These are phyloP conservation scores for Taiozyma sp. DNA, from an alignment of 1,139 yeast species.

Conservation along the genomic window DNA sequence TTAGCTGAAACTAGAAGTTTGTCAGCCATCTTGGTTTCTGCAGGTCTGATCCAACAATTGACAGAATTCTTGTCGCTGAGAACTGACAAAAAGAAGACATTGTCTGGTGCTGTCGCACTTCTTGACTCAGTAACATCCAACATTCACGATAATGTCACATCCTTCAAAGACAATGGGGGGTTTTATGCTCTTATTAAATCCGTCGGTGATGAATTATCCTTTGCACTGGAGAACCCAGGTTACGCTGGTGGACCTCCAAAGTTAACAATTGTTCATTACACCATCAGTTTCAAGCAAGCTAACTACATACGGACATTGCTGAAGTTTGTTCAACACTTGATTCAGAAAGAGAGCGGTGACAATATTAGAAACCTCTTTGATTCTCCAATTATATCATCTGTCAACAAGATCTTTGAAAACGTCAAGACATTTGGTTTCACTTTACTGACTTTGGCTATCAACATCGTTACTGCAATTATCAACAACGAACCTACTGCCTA, in stretches of 20 bases:
- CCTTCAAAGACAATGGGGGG: conserved; percentile 65
- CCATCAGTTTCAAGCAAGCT: conserved; percentile 61
- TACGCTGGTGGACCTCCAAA: conserved; percentile 50
- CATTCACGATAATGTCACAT: conserved; percentile 39
- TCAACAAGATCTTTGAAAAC: conserved; percentile 55
- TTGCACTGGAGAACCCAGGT: conserved; percentile 52
- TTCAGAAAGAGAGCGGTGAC: conserved; percentile 76
- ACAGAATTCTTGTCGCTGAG: conserved; percentile 54
- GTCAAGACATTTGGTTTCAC: conserved; percentile 64
- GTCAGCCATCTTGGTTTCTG: conserved; percentile 45
- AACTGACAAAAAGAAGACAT: conserved; percentile 44
- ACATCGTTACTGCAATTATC: conserved; percentile 64
- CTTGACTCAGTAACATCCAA: conserved; percentile 44
- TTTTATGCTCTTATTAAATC: conserved; percentile 55
- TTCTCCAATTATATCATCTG: conserved; percentile 61
- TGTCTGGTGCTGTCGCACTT: conserved; percentile 62
- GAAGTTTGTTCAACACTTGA: conserved; percentile 57
- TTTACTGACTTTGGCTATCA: conserved; percentile 59
- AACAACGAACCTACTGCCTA: conserved; percentile 92
- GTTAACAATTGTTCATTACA: conserved; percentile 48
- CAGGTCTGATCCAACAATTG: conserved; percentile 69
- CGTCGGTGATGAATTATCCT: conserved; percentile 61
- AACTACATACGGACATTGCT: conserved; percentile 48
- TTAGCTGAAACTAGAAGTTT: conserved; percentile 49
- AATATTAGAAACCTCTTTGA: conserved; percentile 81